Conservation (phyloP, 768 basidiomycete species). For the Pulveroboletus sp. region DNA sequence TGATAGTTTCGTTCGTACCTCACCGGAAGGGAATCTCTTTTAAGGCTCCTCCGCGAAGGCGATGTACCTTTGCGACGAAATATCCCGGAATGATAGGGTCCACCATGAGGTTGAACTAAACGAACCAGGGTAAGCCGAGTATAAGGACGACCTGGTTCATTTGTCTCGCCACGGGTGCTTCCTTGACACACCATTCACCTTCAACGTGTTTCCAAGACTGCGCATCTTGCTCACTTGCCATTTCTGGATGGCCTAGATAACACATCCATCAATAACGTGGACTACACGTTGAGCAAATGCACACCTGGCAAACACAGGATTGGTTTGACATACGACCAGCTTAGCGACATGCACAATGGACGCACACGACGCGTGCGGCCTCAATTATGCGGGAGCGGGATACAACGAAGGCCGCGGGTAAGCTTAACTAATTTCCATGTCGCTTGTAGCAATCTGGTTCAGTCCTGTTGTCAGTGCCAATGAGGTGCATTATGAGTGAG, state of each 20-base stretch:
- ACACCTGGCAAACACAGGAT: constrained; percentile 13
- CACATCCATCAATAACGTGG: constrained; percentile 13
- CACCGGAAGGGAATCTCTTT: constrained; percentile 20
- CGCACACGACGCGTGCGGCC: constrained; percentile 1
- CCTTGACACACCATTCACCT: constrained; percentile 12
- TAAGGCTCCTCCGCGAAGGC: constrained; percentile 26
- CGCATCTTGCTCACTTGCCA: constrained; percentile 27
- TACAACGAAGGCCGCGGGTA: constrained; percentile 7
- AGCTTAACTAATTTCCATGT: constrained; percentile 20
- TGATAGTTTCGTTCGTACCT: constrained; percentile 13
- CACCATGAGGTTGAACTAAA: constrained; percentile 20
- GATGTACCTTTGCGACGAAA: constrained; percentile 21
- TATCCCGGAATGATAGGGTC: constrained; percentile 12
- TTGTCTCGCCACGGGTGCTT: constrained; percentile 3
- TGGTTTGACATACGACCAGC: constrained; percentile 1
- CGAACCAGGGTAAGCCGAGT: constrained; percentile 1
- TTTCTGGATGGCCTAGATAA: constrained; percentile 17
- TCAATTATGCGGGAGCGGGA: constrained; percentile 8
- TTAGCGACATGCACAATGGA: constrained; percentile 1
- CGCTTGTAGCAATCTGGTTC: constrained; percentile 10
- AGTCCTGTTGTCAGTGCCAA: constrained; percentile 11
- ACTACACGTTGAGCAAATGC: constrained; percentile 20
- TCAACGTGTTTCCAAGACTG: constrained; percentile 25
- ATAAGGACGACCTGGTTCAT: constrained; percentile 8
- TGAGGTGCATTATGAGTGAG: constrained; percentile 22